Evolutionary conservation across 2,329 filamentous ascomycete species (phyloP).

Genomic region (Colletotrichum tropicale): DNA sequence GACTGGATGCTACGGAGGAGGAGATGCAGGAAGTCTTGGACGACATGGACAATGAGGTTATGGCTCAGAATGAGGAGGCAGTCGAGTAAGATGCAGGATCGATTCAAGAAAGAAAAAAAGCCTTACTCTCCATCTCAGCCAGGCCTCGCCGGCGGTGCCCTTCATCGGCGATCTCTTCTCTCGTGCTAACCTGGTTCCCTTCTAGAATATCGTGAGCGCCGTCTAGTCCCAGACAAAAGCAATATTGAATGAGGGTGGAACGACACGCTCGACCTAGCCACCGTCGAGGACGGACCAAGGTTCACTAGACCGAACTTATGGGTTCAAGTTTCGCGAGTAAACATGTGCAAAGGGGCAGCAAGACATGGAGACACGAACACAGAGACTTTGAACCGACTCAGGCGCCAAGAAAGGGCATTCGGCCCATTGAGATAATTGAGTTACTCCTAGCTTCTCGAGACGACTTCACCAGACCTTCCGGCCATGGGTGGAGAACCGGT

Average conservation of each 20-base stretch:
- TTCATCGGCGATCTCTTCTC: not conserved
- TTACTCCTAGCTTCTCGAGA: not conserved
- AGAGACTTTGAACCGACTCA: not conserved
- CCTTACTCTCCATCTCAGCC: not conserved
- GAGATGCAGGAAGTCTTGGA: slow-evolving; percentile 61
- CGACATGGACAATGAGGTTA: slow-evolving; percentile 43
- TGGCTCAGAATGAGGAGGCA: slow-evolving; percentile 25
- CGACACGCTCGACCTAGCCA: not conserved
- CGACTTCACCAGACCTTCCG: not conserved
- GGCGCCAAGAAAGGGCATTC: not conserved
- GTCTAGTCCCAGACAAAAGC: slow-evolving; percentile 3
- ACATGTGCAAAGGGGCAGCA: not conserved
- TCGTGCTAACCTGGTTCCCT: not conserved
- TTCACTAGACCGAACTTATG: not conserved
- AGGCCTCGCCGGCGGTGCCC: not conserved
- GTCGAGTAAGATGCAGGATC: not conserved
- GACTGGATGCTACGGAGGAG: slow-evolving; percentile 67
- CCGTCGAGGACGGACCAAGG: not conserved
- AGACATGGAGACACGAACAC: not conserved
- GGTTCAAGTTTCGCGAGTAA: not conserved
- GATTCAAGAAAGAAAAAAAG: not conserved
- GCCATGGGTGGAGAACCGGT: not conserved
- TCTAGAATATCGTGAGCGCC: slow-evolving; percentile 10
- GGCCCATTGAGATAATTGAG: not conserved
- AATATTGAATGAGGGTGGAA: not conserved